A percentile compares a stretch with the other conserved stretches of the same genome.
Conservation (phyloP, 371 early-diverging fungal genomes). For the Nematocida displodere region DNA sequence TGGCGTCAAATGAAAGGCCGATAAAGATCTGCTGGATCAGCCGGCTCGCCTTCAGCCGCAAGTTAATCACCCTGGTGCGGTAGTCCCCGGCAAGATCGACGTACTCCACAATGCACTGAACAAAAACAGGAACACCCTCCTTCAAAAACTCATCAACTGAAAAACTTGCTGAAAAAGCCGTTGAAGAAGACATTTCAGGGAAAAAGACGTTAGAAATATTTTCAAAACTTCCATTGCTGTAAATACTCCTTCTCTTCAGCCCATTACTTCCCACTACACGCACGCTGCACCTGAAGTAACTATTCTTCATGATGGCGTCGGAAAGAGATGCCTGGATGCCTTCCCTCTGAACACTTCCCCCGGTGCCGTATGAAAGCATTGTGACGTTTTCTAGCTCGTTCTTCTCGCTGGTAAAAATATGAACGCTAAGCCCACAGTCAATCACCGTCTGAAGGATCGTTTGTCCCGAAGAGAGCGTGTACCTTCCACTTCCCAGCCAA, state of each 20-base stretch:
- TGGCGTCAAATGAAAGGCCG: conserved; percentile 58
- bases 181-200: conserved; percentile 27
- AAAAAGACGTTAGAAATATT: conserved; percentile 41
- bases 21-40: conserved; percentile 50
- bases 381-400: neutral
- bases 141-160: conserved; percentile 36
- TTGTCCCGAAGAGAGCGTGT: neutral
- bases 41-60: conserved; percentile 41
- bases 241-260: conserved; percentile 43
- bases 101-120: conserved; percentile 61
- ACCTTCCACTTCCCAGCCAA: conserved; percentile 30
- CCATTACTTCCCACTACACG: conserved; percentile 43
- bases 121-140: conserved; percentile 37
- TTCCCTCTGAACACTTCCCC: conserved; percentile 31
- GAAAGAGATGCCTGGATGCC: neutral
- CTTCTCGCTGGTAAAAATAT: neutral
- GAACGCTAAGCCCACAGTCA: conserved; percentile 27
- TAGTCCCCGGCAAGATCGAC: conserved; percentile 48
- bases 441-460: neutral
- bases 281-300: conserved; percentile 23
- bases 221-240: conserved; percentile 42
- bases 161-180: conserved; percentile 21
- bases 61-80: conserved; percentile 56
- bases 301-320: conserved; percentile 16
- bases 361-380: neutral